phyloP scores from a whole-genome alignment of 768 basidiomycete genomes.

The Psilocybe sp. region DNA sequence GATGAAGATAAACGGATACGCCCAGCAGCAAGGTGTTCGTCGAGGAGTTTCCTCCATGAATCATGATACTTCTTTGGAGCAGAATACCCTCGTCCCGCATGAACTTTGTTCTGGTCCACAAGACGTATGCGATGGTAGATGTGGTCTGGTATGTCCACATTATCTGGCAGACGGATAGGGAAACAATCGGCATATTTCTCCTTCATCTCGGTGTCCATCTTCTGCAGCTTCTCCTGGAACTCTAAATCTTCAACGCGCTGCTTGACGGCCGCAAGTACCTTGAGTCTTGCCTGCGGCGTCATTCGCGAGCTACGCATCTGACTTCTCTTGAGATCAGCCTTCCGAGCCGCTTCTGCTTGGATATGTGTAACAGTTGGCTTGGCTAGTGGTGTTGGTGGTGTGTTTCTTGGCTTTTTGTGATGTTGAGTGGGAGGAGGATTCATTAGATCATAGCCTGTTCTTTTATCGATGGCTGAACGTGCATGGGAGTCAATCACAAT shows the following conservation, averaged over 20 bases:
- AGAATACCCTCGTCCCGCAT: slow-evolving; percentile 18
- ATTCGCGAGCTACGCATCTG: slow-evolving; percentile 3
- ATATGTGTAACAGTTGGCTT: slow-evolving; percentile 1
- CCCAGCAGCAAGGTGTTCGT: slow-evolving; percentile 30
- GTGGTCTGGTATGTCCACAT: slow-evolving; percentile 6
- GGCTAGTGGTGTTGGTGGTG: slow-evolving; percentile 1
- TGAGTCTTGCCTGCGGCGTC: not conserved
- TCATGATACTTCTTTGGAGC: slow-evolving; percentile 29
- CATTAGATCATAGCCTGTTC: not conserved
- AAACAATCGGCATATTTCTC: slow-evolving; percentile 9
- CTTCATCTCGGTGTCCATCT: slow-evolving; percentile 1
- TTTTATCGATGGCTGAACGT: not conserved
- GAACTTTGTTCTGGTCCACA: slow-evolving; percentile 19
- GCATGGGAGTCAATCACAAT: not conserved
- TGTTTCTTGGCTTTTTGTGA: not conserved
- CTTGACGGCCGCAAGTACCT: slow-evolving; percentile 11
- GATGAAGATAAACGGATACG: slow-evolving; percentile 23
- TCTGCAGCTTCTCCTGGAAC: not conserved
- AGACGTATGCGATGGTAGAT: slow-evolving; percentile 14
- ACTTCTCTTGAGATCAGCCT: no score
- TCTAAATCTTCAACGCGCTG: slow-evolving; percentile 7
- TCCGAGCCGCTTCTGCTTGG: slow-evolving; percentile 3
- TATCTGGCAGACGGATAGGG: slow-evolving; percentile 16
- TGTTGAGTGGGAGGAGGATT: not conserved
- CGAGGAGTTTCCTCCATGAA: slow-evolving; percentile 25